Conservation (phyloP, 2,329 filamentous ascomycete genomes). For the Reticulascus tulasneorum region DNA sequence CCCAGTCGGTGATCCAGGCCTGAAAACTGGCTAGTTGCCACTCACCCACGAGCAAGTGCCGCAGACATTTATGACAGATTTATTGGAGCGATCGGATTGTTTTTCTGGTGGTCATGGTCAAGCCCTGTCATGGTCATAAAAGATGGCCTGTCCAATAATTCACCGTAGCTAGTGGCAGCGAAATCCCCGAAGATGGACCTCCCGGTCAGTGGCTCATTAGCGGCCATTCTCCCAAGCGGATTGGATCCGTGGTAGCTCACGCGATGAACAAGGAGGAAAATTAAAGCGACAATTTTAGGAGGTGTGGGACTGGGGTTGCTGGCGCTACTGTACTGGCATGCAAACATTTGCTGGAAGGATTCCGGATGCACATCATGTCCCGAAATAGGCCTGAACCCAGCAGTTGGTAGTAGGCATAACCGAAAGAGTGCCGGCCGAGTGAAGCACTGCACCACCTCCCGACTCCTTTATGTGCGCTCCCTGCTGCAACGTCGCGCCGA, state of each 20-base stretch:
- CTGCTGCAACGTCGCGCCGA: no score
- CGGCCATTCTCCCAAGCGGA: no score
- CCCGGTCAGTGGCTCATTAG: no score
- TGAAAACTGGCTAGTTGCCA: slow-evolving; percentile 2
- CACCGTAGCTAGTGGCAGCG: slow-evolving; percentile 7
- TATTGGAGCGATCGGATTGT: slow-evolving; percentile 11
- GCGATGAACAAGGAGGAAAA: slow-evolving; percentile 3
- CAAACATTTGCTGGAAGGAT: slow-evolving; percentile 4
- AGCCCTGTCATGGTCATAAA: slow-evolving; percentile 13
- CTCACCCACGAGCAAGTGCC: slow-evolving; percentile 1
- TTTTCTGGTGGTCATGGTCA: slow-evolving; percentile 12
- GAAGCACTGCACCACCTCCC: no score
- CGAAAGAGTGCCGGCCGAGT: slow-evolving; percentile 9
- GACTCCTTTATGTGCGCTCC: no score
- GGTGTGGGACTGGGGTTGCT: slow-evolving; percentile 6
- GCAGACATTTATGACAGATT: slow-evolving; percentile 12
- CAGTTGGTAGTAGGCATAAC: slow-evolving; percentile 9
- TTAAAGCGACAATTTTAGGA: no score
- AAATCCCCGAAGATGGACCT: slow-evolving; percentile 13
- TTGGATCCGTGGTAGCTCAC: no score
- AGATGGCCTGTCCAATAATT: slow-evolving; percentile 3
- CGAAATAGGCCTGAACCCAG: slow-evolving; percentile 11
- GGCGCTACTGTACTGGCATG: slow-evolving; percentile 6
- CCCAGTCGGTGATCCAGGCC: no score
- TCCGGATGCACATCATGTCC: slow-evolving; percentile 13